These are phyloP conservation scores for Salix koriyanagi DNA, from an alignment of 345 rosid species.

Conservation along the genomic window DNA sequence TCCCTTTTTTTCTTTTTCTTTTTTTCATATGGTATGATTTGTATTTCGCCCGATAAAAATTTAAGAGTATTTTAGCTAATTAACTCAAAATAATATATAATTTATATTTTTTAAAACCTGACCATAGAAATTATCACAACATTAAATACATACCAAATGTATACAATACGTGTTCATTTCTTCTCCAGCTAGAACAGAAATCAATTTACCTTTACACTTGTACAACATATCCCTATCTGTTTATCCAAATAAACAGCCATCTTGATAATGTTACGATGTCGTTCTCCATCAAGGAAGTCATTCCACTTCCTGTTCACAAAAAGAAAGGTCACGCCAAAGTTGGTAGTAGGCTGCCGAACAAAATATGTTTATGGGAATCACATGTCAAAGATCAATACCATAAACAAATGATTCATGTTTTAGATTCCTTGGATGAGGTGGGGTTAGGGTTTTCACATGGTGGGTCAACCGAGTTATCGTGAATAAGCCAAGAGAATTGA, in stretches of 20 bases:
- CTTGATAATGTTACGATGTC: not conserved
- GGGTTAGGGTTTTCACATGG: not conserved
- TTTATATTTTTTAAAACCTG: no score
- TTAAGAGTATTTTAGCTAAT: no score
- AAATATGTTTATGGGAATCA: not conserved
- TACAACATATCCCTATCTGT: not conserved
- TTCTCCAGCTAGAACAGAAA: no score
- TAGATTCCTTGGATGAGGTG: not conserved
- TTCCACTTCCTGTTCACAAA: not conserved
- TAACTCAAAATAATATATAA: no score
- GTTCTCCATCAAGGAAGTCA: not conserved
- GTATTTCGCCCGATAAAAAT: no score
- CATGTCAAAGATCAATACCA: not conserved
- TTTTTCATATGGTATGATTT: no score
- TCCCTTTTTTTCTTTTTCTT: no score
- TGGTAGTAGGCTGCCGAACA: not conserved
- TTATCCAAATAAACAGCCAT: not conserved
- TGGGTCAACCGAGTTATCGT: not conserved
- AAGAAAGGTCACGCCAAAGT: not conserved
- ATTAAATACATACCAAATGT: no score
- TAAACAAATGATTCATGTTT: not conserved
- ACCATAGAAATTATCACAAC: no score
- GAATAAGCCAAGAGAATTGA: not conserved
- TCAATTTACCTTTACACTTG: not conserved
- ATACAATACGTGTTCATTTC: no score